Evolutionary conservation across 257 asterid species (phyloP), one percentile per base, ranked within the genome.

Genomic region (Solanum dulcamara): DNA sequence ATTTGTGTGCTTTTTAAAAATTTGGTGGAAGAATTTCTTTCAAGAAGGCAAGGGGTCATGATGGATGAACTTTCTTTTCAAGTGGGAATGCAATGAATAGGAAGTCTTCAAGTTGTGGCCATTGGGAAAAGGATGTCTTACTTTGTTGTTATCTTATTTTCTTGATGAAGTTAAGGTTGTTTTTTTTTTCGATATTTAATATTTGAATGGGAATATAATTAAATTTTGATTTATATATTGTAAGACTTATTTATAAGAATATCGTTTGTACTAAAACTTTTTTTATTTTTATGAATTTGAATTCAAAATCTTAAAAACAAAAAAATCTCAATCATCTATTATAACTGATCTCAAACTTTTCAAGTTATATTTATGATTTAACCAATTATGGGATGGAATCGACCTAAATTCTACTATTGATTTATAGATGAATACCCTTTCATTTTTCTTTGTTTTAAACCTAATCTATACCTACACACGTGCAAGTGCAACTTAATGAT

Each of bases 111-210:
- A 75, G 15, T 26, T 74, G 57, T 24, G 81, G 57, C 24, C 37
- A 12, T 42, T 24, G 24, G 57, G 33, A 42, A 72, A 72, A 24
- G 7, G 55, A 38, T 22, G 81, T 14, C 2, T 38, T 71, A 71
- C 51, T n/a, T 42, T 75, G 59, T 75, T 75, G 8, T 75, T 44
- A 75, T 75, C 82, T 75, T 75, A 35, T 35, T 70, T 70, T 35
- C 6, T 64, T 64, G 5, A 30, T 1, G 38, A 28, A 30, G 13
- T 14, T 28, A 14, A 6, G 24, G 24, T 30, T 4, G 13, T 67
- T 67, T 6, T 26, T 28, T 0, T 0, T 5, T 7, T 13, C 2
- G 8, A 6, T 15, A 15, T 5, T 15, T 3, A 0, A 14, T 50
- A 14, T 50, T 5, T 15, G 15, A 0, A 14, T 14, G 14, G 7